Percentiles rank a stretch among this genome's conserved stretches.
Conservation (phyloP, 169 alveolate species). For the Theileria equi region DNA sequence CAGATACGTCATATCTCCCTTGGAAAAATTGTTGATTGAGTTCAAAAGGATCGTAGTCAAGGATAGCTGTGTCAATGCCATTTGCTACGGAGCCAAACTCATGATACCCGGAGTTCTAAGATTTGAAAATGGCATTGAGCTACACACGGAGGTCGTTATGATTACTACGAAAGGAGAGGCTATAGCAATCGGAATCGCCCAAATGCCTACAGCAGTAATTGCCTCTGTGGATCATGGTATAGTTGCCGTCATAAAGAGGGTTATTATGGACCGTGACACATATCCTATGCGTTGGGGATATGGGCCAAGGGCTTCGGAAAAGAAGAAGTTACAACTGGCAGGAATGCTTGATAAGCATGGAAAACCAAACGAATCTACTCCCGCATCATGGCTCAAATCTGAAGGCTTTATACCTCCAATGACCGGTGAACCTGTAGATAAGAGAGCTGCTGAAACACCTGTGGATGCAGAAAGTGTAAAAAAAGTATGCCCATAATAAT, state of each 20-base stretch:
- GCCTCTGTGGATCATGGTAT: constrained; percentile 99
- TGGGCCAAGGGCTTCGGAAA: constrained; percentile 98
- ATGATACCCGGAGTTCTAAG: constrained; percentile 99
- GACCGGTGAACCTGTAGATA: constrained; percentile 71
- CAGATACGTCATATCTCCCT: constrained; percentile 95
- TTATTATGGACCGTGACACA: constrained; percentile 99
- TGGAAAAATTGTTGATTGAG: constrained; percentile 92
- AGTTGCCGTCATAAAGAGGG: constrained; percentile 98
- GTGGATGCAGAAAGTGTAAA: not conserved
- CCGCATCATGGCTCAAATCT: constrained; percentile 88
- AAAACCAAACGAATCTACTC: constrained; percentile 91
- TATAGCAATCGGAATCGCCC: constrained; percentile 97
- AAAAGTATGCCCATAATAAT: constrained; percentile 3
- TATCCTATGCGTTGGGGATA: constrained; percentile 99
- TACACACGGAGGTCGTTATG: constrained; percentile 93
- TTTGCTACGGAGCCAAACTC: constrained; percentile 99
- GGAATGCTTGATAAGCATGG: constrained; percentile 95
- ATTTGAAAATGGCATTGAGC: constrained; percentile 95
- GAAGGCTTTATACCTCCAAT: constrained; percentile 83
- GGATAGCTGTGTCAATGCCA: constrained; percentile 98
- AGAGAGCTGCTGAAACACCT: constrained; percentile 35
- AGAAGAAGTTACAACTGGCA: constrained; percentile 94
- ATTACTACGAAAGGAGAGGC: constrained; percentile 99
- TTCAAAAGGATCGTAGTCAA: constrained; percentile 97
- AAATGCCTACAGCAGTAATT: constrained; percentile 98